Evolutionary conservation across 768 basidiomycete genomes (phyloP), one percentile per base, ranked within the genome.

Genomic region (Hirschioporus abietinus): DNA sequence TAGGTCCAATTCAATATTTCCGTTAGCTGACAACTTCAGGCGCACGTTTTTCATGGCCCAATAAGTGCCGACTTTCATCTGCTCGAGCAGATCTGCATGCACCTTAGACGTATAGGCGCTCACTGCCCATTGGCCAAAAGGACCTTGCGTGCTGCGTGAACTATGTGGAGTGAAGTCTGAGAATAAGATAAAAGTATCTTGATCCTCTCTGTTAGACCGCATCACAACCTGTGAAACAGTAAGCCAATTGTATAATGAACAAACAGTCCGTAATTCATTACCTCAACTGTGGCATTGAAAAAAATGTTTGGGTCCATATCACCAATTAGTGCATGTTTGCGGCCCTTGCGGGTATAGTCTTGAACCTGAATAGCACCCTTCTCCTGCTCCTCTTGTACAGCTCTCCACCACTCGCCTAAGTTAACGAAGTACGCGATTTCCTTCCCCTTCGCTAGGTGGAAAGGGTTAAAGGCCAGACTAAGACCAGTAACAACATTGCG

Each of bases 31-130:
- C 60, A 72, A 64, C 66, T 68, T 79, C 73, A 85, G 82, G 9
- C 84, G 81, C 27, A 81, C 74, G 69, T 91, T 91, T 30, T 78
- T 71, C 23, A 91, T 78, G 20, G 70, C 76, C 73, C 84, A 90
- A 68, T 80, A 86, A 66, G 83, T 78, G 25, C 84, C 84, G 0
- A 76, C 70, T 58, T 75, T 71, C 82, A 90, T 52, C 42, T 52
- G 84, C 1, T 67, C 74, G 30, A 68, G 76, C 12, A 80, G 86
- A 9, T 61, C 60, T 61, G 30, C 23, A 61, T 12, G 23, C 10
- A 25, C 60, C 17, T 23, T 25, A 61, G 60, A 61, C 9, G 60
- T 61, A 17, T 25, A 61, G 12, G 25, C 24, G 15, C 60, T 25
- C 18, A 61, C 15, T 12, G 25, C 60, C 10, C 23, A 61, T 18